A percentile compares a stretch with the other conserved stretches of the same genome.
phyloP scores from a whole-genome alignment of 108 stramenopile genomes.

The Mediolabrus comicus region DNA sequence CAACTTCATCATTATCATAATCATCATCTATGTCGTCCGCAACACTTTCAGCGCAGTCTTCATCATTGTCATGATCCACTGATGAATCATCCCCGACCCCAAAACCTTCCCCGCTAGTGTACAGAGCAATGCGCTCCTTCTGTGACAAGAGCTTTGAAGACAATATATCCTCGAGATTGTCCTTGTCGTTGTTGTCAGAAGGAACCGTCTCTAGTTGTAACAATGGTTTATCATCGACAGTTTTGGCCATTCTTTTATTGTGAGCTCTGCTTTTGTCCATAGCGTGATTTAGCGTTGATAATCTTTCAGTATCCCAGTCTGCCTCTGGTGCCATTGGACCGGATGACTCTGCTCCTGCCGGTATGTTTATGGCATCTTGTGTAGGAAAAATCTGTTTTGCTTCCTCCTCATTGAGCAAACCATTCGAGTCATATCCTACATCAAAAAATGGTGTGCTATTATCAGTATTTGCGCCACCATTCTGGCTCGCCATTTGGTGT shows the following conservation, averaged over 20 bases:
- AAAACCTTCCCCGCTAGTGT: constrained; percentile 19
- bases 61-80: constrained; percentile 19
- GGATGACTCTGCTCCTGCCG: background rate
- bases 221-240: background rate
- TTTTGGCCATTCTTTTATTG: background rate
- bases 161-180: background rate
- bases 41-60: background rate
- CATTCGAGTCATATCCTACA: background rate
- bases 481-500: too few relatives aligned
- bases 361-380: background rate
- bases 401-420: background rate
- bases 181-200: constrained; percentile 11
- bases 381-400: background rate
- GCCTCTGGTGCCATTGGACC: background rate
- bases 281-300: background rate
- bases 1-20: background rate
- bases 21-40: constrained; percentile 11
- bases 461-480: background rate
- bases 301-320: background rate
- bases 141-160: constrained; percentile 28
- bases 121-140: constrained; percentile 30
- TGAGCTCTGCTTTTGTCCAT: background rate
- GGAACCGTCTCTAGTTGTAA: constrained; percentile 14
- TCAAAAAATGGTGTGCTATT: background rate
- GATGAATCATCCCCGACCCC: constrained; percentile 45